phyloP scores from a whole-genome alignment of 345 rosid species.

The Populus alba region DNA sequence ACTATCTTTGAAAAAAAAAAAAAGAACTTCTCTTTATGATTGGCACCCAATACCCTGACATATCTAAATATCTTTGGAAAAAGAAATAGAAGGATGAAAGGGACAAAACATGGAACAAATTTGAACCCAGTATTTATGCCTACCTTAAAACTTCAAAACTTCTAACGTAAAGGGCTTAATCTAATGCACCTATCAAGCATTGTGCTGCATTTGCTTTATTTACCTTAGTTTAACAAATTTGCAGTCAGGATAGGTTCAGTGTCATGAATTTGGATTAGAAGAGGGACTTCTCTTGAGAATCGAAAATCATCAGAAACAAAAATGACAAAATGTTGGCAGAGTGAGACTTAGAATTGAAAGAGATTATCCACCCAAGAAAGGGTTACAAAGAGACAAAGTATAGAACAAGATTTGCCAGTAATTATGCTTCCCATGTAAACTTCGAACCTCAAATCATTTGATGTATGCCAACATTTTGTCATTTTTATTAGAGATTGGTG shows the following conservation, averaged over 20 bases:
- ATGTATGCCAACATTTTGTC: too few relatives aligned
- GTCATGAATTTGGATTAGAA: background rate
- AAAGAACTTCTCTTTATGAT: background rate
- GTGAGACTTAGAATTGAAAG: background rate
- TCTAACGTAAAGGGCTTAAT: background rate
- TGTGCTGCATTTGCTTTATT: background rate
- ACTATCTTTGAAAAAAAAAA: background rate
- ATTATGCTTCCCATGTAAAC: background rate
- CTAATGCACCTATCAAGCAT: background rate
- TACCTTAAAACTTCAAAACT: background rate
- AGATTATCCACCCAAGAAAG: background rate
- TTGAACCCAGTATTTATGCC: background rate
- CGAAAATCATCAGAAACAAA: background rate
- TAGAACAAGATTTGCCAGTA: background rate
- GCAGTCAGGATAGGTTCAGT: background rate
- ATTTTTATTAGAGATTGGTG: too few relatives aligned
- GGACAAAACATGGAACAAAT: background rate
- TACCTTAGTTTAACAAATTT: background rate
- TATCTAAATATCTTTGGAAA: background rate
- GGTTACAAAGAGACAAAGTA: background rate
- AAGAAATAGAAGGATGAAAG: background rate
- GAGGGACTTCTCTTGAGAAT: background rate
- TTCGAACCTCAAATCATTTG: background rate
- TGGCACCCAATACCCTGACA: background rate
- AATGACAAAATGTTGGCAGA: background rate